Percentiles rank a stretch among this genome's conserved stretches.
Evolutionary conservation across 2,329 filamentous ascomycete species (phyloP).

Genomic region (Neopestalotiopsis sp.): DNA sequence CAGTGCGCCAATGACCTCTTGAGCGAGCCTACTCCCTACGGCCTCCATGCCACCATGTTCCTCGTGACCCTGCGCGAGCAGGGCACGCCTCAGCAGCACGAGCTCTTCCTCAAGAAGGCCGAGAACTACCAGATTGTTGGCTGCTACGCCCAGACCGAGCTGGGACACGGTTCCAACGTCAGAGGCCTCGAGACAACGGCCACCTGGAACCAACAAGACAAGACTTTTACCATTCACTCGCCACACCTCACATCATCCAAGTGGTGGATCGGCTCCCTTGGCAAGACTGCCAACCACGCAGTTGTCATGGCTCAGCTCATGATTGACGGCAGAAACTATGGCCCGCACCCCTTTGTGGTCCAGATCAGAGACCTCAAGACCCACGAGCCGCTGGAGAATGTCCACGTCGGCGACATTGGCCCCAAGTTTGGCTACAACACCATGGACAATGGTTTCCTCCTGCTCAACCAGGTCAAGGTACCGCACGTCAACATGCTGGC

Average conservation of each 20-base stretch:
- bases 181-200: conserved; percentile 74
- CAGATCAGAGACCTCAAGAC: conserved; percentile 74
- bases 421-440: conserved; percentile 82
- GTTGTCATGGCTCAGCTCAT: conserved; percentile 80
- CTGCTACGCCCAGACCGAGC: conserved; percentile 81
- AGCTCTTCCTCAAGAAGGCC: conserved; percentile 72
- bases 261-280: conserved; percentile 85
- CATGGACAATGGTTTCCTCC: conserved; percentile 82
- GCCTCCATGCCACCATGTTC: conserved; percentile 66
- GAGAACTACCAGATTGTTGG: conserved; percentile 75
- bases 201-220: conserved; percentile 74
- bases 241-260: conserved; percentile 77
- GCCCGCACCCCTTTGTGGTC: conserved; percentile 80
- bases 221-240: conserved; percentile 77
- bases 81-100: conserved; percentile 74
- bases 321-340: conserved; percentile 69
- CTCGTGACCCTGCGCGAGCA: conserved; percentile 69
- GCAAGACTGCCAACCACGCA: conserved; percentile 76
- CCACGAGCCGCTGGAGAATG: conserved; percentile 69
- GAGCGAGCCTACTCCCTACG: conserved; percentile 76
- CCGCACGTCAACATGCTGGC: conserved; percentile 77
- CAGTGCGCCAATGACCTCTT: conserved; percentile 70
- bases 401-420: conserved; percentile 81
- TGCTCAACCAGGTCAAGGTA: conserved; percentile 78
- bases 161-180: conserved; percentile 81